A percentile compares a stretch with the other conserved stretches of the same genome.
These are phyloP conservation scores for Calonectria ilicicola DNA, from an alignment of 2,329 filamentous ascomycete species.

Conservation along the genomic window DNA sequence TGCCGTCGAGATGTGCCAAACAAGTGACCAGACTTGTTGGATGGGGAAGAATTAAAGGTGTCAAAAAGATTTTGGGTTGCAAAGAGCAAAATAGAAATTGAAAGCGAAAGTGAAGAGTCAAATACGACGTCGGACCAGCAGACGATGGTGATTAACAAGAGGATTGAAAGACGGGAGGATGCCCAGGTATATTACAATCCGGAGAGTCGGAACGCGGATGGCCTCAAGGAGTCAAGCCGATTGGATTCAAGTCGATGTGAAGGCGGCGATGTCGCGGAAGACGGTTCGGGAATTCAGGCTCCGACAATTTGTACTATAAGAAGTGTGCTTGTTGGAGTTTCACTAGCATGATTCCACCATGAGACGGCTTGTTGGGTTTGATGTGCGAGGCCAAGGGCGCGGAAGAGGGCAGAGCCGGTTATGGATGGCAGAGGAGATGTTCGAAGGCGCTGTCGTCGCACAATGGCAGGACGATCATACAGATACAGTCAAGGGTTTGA, in stretches of 20 bases:
- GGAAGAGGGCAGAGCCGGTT: conserved; percentile 18
- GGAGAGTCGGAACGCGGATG: not conserved
- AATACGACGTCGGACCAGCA: conserved; percentile 27
- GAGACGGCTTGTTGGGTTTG: conserved; percentile 1
- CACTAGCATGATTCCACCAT: conserved; percentile 45
- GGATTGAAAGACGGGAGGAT: not conserved
- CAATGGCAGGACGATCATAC: conserved; percentile 33
- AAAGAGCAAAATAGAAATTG: conserved; percentile 20
- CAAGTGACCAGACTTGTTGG: conserved; percentile 66
- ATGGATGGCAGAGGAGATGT: not conserved
- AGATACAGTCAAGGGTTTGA: conserved; percentile 28
- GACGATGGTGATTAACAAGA: conserved; percentile 8
- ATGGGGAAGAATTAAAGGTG: conserved; percentile 51
- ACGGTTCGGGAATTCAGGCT: conserved; percentile 48
- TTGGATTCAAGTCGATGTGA: conserved; percentile 17
- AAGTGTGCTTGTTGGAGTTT: conserved; percentile 62
- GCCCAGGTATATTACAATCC: conserved; percentile 13
- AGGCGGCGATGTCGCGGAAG: conserved; percentile 45
- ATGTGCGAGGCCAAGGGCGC: not conserved
- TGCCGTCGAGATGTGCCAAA: conserved; percentile 31
- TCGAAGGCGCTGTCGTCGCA: conserved; percentile 33
- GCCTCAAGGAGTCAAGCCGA: not conserved
- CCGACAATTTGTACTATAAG: conserved; percentile 31
- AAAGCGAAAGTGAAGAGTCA: conserved; percentile 31
- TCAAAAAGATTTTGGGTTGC: conserved; percentile 46